Conservation (phyloP, 2,329 filamentous ascomycete species). For the Aspergillus neoniger region DNA sequence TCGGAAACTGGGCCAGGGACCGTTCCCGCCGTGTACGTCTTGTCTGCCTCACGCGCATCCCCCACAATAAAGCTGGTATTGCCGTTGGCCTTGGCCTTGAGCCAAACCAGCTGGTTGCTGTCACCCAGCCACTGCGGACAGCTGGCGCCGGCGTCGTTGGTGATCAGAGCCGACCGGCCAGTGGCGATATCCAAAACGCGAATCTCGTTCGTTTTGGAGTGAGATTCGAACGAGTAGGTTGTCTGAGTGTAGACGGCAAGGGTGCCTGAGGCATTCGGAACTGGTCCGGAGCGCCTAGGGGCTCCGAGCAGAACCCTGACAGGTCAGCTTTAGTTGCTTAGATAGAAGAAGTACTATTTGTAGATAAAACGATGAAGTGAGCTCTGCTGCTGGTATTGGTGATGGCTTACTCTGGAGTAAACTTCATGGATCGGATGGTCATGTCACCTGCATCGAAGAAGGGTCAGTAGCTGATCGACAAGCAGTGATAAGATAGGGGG, state of each 20-base stretch:
- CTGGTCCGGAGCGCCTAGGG: slow-evolving; percentile 48
- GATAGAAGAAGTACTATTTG: too few species aligned
- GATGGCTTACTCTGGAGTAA: slow-evolving; percentile 44
- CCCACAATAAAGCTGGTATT: slow-evolving; percentile 50
- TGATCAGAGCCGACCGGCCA: slow-evolving; percentile 44
- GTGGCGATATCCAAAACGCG: slow-evolving; percentile 47
- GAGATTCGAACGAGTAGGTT: slow-evolving; percentile 53
- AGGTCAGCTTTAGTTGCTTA: slow-evolving; percentile 6
- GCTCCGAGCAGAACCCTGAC: slow-evolving; percentile 49
- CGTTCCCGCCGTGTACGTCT: slow-evolving; percentile 48
- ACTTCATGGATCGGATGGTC: slow-evolving; percentile 45
- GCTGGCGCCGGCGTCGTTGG: slow-evolving; percentile 47
- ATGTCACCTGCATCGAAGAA: slow-evolving; percentile 29
- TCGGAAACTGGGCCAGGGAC: slow-evolving; percentile 50
- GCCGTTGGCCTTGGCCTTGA: slow-evolving; percentile 48
- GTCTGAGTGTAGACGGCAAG: slow-evolving; percentile 52
- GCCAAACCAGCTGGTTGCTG: slow-evolving; percentile 48
- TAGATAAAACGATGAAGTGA: too few species aligned
- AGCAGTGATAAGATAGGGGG: slow-evolving; percentile 19
- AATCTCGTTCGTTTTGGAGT: slow-evolving; percentile 50
- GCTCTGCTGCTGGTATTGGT: neutral
- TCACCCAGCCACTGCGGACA: slow-evolving; percentile 51
- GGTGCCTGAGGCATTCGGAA: slow-evolving; percentile 49
- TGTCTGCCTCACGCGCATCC: slow-evolving; percentile 43
- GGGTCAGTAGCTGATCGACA: slow-evolving; percentile 6